Conservation (phyloP, 768 basidiomycete species). For the Lactarius quietus region DNA sequence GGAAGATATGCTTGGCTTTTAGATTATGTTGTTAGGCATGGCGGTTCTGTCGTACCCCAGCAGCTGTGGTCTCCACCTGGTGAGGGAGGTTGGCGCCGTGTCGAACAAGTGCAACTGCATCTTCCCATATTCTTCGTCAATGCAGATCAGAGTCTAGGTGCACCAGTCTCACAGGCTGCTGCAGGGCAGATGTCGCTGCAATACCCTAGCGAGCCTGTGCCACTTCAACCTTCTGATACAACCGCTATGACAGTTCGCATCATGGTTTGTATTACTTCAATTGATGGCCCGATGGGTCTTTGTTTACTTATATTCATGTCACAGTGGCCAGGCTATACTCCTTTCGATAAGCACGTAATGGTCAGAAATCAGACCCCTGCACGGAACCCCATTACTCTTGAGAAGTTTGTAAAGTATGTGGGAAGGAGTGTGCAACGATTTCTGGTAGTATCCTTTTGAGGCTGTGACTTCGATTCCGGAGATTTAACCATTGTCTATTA, state of each 20-base stretch:
- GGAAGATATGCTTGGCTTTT: conserved; percentile 10
- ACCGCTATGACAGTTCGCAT: conserved; percentile 16
- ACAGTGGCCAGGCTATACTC: conserved; percentile 21
- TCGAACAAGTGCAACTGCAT: conserved; percentile 11
- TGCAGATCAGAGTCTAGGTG: conserved; percentile 7
- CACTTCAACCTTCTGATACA: conserved; percentile 8
- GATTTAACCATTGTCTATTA: background rate
- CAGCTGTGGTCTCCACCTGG: conserved; percentile 17
- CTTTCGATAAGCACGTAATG: conserved; percentile 13
- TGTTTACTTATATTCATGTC: background rate
- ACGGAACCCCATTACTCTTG: background rate
- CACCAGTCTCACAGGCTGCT: conserved; percentile 15
- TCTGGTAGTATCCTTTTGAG: conserved; percentile 3
- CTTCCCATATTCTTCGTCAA: conserved; percentile 20
- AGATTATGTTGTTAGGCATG: conserved; percentile 6
- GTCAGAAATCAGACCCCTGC: background rate
- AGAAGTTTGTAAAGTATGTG: conserved; percentile 15
- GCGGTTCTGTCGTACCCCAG: conserved; percentile 21
- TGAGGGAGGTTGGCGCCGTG: conserved; percentile 20
- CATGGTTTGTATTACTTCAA: background rate
- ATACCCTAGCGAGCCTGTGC: background rate
- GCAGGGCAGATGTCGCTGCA: conserved; percentile 8
- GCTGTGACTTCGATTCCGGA: conserved; percentile 1
- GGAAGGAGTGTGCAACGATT: conserved; percentile 14
- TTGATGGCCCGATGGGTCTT: background rate